Percentiles rank a stretch among this genome's conserved stretches.
These are phyloP conservation scores for Styphnolobium japonicum DNA, from an alignment of 306 rosid genomes.

Conservation along the genomic window DNA sequence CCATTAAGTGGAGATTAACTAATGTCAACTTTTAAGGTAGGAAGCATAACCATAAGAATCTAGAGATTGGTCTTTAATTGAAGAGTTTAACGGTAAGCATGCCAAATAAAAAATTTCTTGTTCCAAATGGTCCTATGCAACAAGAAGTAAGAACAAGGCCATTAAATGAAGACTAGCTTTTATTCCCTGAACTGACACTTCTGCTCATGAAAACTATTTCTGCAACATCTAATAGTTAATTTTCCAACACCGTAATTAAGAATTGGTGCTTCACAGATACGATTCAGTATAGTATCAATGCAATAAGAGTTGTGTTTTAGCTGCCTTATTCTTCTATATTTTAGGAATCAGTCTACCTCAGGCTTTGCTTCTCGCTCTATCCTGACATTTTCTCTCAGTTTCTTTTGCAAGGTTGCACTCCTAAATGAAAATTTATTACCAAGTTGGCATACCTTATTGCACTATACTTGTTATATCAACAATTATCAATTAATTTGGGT, in stretches of 20 bases:
- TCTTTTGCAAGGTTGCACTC: not conserved
- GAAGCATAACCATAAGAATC: not conserved
- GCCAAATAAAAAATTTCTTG: not conserved
- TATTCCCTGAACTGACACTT: not conserved
- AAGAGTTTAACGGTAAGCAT: not conserved
- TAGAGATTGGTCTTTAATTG: not conserved
- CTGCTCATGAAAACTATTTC: not conserved
- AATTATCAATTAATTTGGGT: not conserved
- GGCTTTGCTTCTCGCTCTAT: not conserved
- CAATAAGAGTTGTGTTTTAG: not conserved
- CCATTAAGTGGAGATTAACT: not conserved
- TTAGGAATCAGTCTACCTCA: not conserved
- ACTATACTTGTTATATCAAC: not conserved
- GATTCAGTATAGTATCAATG: not conserved
- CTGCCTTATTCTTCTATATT: not conserved
- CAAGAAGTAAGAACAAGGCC: not conserved
- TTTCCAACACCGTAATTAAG: not conserved
- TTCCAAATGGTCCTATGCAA: not conserved
- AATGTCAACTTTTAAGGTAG: not conserved
- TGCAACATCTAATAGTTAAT: not conserved
- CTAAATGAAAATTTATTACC: not conserved
- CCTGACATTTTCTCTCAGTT: not conserved
- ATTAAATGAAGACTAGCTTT: not conserved
- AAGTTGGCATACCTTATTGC: not conserved
- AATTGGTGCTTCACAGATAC: not conserved